Evolutionary conservation across 2,329 filamentous ascomycete genomes (phyloP), one percentile per base, ranked within the genome.

Genomic region (Conoideocrella luteorostrata): DNA sequence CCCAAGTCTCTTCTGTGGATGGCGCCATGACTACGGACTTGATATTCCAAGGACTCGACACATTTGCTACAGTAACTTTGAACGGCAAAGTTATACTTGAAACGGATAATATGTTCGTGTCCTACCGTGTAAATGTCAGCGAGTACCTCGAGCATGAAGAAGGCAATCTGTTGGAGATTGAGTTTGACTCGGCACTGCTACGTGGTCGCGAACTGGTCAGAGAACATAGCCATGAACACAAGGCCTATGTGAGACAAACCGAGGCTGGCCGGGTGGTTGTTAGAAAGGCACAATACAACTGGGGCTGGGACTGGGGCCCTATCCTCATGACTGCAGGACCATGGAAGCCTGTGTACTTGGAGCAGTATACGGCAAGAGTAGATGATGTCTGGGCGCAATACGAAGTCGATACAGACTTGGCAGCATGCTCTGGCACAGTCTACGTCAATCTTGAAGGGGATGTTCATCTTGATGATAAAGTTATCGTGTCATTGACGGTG

Each of bases 281-380:
- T 0, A 66, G 82, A n/a, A 86, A 85, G 55, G 77, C 80, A 1
- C 82, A 85, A 58, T 85, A 81, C 51, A 76, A 84, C 51, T 86
- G 78, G 78, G 80, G 82, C 4, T 86, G 81, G 81, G 81, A 86
- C 53, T 84, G 80, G 82, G 82, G 81, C 0, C 80, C 81, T 1
- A 69, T 81, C 6, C 52, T 84, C 41, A 71, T 80, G 58, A 80
- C 78, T 1, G 74, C 71, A 7, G 81, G 80, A 0, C 77, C 80
- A 3, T 89, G 85, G 84, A 75, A 76, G 48, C 74, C 80, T 2
- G 71, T 88, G 2, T 71, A 71, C 11, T 60, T 89, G 2, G 84
- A 90, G 58, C 71, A 73, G 1, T 88, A 84, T 47, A 59, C 66
- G 32, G 68, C 71, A 7, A 68, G 75, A 13, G 62, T 89, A 5